Percentiles rank a stretch among this genome's conserved stretches.
Conservation (phyloP, 768 basidiomycete genomes). For the Lyophyllum shimeji region DNA sequence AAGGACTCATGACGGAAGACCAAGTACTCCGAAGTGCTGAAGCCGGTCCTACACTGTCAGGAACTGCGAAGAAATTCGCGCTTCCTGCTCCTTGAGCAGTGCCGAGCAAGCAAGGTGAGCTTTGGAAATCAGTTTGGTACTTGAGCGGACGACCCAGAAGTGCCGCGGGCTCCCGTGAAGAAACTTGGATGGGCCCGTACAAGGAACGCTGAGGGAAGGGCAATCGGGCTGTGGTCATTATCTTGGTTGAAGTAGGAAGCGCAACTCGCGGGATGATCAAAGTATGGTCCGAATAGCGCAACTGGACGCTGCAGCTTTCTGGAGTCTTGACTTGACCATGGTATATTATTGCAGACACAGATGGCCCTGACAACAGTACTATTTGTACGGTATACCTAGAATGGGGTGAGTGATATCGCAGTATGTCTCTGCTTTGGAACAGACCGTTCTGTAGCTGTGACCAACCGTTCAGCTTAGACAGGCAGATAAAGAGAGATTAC, state of each 20-base stretch:
- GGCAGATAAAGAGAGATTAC: neutral
- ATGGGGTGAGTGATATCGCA: neutral
- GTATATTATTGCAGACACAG: neutral
- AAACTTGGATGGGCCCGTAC: neutral
- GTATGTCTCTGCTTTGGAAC: conserved; percentile 8
- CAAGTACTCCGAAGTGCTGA: neutral
- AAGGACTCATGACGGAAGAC: neutral
- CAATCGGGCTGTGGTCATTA: neutral
- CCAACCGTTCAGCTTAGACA: neutral
- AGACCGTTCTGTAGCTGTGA: conserved; percentile 39
- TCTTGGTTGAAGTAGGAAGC: too few relatives aligned
- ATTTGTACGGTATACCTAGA: conserved; percentile 47
- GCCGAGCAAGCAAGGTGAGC: neutral
- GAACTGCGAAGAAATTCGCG: neutral
- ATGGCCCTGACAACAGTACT: conserved; percentile 6
- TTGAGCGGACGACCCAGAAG: neutral
- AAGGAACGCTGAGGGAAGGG: neutral
- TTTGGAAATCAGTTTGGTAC: neutral
- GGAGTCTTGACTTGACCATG: neutral
- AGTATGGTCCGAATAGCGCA: neutral
- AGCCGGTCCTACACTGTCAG: neutral
- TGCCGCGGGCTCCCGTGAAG: neutral
- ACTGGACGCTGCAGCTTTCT: neutral
- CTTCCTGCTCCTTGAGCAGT: neutral
- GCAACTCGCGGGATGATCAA: neutral